Base-by-base conservation (phyloP, 345 rosid genomes). In the Isatis tinctoria region DNA sequence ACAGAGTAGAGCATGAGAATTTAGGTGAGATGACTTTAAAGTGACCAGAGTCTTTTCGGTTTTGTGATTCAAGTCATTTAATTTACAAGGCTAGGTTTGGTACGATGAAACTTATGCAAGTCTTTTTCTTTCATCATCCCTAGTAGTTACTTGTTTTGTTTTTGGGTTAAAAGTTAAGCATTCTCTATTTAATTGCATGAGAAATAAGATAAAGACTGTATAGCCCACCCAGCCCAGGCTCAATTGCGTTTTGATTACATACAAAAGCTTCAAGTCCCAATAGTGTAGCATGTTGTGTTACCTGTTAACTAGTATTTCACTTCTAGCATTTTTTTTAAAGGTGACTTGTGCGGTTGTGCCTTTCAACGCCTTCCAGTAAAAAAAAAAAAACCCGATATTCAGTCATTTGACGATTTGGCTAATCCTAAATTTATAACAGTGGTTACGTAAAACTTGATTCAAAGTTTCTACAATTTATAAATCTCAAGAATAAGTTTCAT, bases 1-100 rank as follows among this genome's bases (percentile, higher is more conserved):
- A 45, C 79, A 76, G 60, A 76, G 75, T 20, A 36, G 52, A 53
- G 79, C 79, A 43, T 76, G 75, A 76, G 11, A 69, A 62, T 54
- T 6, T 62, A 76, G 79, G 79, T 76, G 75, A 35, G 18, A 32
- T 44, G 20, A 62, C 69, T 53, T 76, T 17, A 76, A 53, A 54
- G 41, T 20, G 5, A 52, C 14, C 60, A n/a, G 20, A 13, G 24
- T 67, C 43, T 13, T 51, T 67, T 36, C 57, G 48, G 69, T 39
- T 59, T 37, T 49, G 54, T 60, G 61, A 52, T 26, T 52, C 13
- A 3, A 6, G 65, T 37, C 51, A 74, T 58, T 66, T 30, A 65
- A 66, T 66, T 8, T 57, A 14, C 57, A 12, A 35, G 78, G 67
- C 52, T 58, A 52, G 28, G 60, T 76, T 75, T 51, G 63, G 72